Conservation (phyloP, 768 basidiomycete species). For the Leccinum disarticulatum region DNA sequence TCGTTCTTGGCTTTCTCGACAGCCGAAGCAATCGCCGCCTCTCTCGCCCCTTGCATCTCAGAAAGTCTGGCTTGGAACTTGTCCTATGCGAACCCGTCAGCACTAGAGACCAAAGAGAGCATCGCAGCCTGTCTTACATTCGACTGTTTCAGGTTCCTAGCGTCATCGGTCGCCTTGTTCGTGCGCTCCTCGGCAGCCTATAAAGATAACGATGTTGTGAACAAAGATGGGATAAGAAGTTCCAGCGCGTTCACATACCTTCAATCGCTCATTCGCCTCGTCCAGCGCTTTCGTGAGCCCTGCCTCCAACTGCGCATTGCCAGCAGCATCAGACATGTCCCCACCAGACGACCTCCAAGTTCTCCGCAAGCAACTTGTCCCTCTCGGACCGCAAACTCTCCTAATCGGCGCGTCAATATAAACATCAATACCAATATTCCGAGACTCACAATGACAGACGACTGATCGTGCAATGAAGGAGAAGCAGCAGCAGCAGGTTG, state of each 20-base stretch:
- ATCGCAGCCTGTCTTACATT: conserved; percentile 21
- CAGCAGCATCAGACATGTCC: conserved; percentile 31
- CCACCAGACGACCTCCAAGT: conserved; percentile 37
- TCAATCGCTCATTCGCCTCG: conserved; percentile 57
- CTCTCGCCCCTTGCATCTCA: conserved; percentile 52
- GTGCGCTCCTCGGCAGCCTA: conserved; percentile 44
- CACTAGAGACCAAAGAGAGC: neutral
- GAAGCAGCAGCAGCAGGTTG: neutral
- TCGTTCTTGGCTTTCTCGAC: conserved; percentile 56
- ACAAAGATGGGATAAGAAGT: neutral
- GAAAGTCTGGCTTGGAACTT: conserved; percentile 58
- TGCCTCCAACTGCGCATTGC: conserved; percentile 49
- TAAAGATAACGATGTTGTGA: conserved; percentile 2
- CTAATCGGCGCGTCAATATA: conserved; percentile 33
- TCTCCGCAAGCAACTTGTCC: conserved; percentile 62
- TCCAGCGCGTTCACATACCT: conserved; percentile 39
- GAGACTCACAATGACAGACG: conserved; percentile 34
- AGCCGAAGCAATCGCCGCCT: conserved; percentile 54
- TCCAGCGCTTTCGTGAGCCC: conserved; percentile 57
- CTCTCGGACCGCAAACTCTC: conserved; percentile 55
- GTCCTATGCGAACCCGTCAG: conserved; percentile 42
- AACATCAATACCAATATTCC: neutral
- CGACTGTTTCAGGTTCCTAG: conserved; percentile 38
- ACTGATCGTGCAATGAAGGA: conserved; percentile 22
- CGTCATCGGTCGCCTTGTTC: conserved; percentile 45